phyloP scores from a whole-genome alignment of 345 rosid species.

The Camelina neglecta region DNA sequence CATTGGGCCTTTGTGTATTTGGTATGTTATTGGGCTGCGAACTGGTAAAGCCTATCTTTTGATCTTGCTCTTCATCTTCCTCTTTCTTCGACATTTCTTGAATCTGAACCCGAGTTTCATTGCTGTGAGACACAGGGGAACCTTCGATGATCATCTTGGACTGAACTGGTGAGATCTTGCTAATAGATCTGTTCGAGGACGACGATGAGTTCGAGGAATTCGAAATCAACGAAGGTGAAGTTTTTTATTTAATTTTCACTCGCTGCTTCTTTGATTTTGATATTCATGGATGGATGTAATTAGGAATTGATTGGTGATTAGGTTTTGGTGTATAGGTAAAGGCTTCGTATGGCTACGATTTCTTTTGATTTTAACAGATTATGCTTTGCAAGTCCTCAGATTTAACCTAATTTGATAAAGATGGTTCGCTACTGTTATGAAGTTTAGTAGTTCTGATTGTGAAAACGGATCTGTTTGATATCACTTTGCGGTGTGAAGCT shows the following conservation, averaged over 20 bases:
- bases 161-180: too few relatives aligned
- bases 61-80: too few relatives aligned
- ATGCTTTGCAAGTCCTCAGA: background rate
- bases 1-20: too few relatives aligned
- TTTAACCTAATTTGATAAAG: background rate
- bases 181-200: slow-evolving; percentile 75
- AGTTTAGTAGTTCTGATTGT: background rate
- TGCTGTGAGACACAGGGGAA: too few relatives aligned
- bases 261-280: background rate
- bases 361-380: background rate
- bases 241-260: background rate
- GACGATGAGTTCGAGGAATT: slow-evolving; percentile 83
- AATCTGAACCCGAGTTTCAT: too few relatives aligned
- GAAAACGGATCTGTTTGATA: background rate
- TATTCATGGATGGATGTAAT: background rate
- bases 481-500: background rate
- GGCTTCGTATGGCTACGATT: background rate
- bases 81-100: too few relatives aligned
- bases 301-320: background rate
- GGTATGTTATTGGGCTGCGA: too few relatives aligned
- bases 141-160: too few relatives aligned
- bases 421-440: background rate
- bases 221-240: slow-evolving; percentile 7
- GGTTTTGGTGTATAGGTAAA: background rate
- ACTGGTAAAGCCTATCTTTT: too few relatives aligned